Conservation (phyloP, 345 rosid genomes). For the Carallia pectinifolia region DNA sequence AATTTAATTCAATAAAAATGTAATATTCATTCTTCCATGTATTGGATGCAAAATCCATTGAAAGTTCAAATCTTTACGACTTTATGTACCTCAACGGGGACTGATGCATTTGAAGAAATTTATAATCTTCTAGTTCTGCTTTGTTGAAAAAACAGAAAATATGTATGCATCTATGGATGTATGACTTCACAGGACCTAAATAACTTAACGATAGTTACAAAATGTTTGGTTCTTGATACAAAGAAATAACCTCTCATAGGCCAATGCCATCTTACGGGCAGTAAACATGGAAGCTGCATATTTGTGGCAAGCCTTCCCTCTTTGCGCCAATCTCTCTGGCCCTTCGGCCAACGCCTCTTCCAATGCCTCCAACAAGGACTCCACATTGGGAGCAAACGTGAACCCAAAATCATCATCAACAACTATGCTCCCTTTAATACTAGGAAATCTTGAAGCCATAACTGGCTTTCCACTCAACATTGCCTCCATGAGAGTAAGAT, state of each 20-base stretch:
- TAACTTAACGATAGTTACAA: conserved; percentile 48
- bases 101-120: too few species aligned
- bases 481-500: conserved; percentile 86
- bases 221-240: conserved; percentile 71
- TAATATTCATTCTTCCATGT: too few species aligned
- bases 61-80: too few species aligned
- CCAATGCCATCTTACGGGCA: conserved; percentile 84
- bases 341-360: conserved; percentile 64
- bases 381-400: conserved; percentile 83
- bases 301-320: conserved; percentile 62
- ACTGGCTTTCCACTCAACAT: conserved; percentile 94
- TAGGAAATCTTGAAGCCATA: conserved; percentile 82
- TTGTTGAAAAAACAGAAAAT: too few species aligned
- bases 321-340: conserved; percentile 52
- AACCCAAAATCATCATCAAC: conserved; percentile 85
- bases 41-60: too few species aligned
- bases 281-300: conserved; percentile 84
- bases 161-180: too few species aligned
- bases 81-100: too few species aligned
- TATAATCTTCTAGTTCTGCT: too few species aligned
- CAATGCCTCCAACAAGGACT: conserved; percentile 58
- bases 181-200: too few species aligned
- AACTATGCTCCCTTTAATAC: conserved; percentile 78
- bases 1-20: too few species aligned
- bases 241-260: conserved; percentile 83